These are phyloP conservation scores for Dichotomopilus funicola DNA, from an alignment of 2,329 filamentous ascomycete species.

Conservation along the genomic window DNA sequence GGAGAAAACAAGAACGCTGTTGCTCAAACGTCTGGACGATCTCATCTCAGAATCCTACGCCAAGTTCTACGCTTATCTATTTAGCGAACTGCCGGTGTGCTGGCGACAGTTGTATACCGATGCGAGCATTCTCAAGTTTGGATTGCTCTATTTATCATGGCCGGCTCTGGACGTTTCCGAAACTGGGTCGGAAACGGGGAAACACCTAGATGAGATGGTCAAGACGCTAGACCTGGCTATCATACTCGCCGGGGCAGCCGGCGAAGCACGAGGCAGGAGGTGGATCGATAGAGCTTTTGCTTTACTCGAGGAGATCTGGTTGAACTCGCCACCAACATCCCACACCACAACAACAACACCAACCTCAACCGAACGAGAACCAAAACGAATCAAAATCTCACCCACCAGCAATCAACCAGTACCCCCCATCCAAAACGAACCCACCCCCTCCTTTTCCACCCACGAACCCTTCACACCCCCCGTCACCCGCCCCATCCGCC, in stretches of 20 bases:
- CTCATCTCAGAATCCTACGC: conserved; percentile 53
- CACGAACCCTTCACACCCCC: conserved; percentile 38
- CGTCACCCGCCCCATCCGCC: conserved; percentile 36
- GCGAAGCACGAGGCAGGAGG: conserved; percentile 39
- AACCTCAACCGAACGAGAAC: background rate
- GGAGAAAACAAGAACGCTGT: conserved; percentile 19
- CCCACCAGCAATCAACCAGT: conserved; percentile 10
- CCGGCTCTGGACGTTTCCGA: background rate
- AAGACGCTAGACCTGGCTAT: conserved; percentile 66
- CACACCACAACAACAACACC: background rate
- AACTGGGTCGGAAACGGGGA: conserved; percentile 4
- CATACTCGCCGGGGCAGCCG: conserved; percentile 64
- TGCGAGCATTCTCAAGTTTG: conserved; percentile 58
- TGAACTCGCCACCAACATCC: background rate
- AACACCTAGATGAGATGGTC: conserved; percentile 50
- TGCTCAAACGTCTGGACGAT: conserved; percentile 45
- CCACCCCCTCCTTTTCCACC: conserved; percentile 27
- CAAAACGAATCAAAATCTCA: background rate
- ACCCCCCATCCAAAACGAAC: background rate
- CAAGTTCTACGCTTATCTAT: conserved; percentile 65
- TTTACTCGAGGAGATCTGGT: conserved; percentile 32
- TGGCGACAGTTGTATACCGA: conserved; percentile 71
- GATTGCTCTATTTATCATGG: conserved; percentile 25
- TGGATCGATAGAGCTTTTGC: conserved; percentile 49
- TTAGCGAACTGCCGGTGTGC: conserved; percentile 55